Conservation (phyloP, 2,329 filamentous ascomycete species). For the Knufia petricola region DNA sequence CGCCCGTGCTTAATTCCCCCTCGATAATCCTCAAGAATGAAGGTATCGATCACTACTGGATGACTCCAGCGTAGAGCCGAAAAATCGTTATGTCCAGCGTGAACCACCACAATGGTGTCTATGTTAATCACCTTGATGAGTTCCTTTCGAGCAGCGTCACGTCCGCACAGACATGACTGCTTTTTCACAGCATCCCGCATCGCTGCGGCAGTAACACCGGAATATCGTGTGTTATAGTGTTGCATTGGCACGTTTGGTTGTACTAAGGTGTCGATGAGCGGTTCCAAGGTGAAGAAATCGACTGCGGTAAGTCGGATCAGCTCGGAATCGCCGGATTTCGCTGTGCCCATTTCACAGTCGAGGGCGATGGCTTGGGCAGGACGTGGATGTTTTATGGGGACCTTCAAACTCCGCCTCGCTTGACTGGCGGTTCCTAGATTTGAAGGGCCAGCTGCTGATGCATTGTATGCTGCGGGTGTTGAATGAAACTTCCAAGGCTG, state of each 20-base stretch:
- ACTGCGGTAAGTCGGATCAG: slow-evolving; percentile 44
- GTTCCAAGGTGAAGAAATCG: slow-evolving; percentile 40
- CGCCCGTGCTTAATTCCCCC: slow-evolving; percentile 12
- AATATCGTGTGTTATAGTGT: slow-evolving; percentile 43
- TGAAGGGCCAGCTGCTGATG: background rate
- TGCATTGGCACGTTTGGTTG: slow-evolving; percentile 37
- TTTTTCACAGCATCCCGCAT: slow-evolving; percentile 31
- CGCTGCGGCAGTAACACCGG: slow-evolving; percentile 36
- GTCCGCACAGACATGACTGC: slow-evolving; percentile 33
- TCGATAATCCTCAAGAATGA: slow-evolving; percentile 22
- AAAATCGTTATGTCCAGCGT: slow-evolving; percentile 37
- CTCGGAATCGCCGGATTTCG: slow-evolving; percentile 33
- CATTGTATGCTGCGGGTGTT: background rate
- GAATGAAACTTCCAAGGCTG: background rate
- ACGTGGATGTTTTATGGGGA: background rate
- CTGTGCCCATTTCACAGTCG: slow-evolving; percentile 49
- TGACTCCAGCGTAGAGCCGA: slow-evolving; percentile 42
- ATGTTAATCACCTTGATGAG: slow-evolving; percentile 39
- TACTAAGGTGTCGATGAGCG: slow-evolving; percentile 44
- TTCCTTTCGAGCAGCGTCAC: slow-evolving; percentile 33
- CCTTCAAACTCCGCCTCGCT: background rate
- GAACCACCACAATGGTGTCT: slow-evolving; percentile 41
- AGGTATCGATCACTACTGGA: slow-evolving; percentile 37
- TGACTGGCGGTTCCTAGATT: background rate
- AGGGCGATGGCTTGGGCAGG: slow-evolving; percentile 34